phyloP scores from a whole-genome alignment of 2,329 filamentous ascomycete species.

The Neopestalotiopsis rosae region DNA sequence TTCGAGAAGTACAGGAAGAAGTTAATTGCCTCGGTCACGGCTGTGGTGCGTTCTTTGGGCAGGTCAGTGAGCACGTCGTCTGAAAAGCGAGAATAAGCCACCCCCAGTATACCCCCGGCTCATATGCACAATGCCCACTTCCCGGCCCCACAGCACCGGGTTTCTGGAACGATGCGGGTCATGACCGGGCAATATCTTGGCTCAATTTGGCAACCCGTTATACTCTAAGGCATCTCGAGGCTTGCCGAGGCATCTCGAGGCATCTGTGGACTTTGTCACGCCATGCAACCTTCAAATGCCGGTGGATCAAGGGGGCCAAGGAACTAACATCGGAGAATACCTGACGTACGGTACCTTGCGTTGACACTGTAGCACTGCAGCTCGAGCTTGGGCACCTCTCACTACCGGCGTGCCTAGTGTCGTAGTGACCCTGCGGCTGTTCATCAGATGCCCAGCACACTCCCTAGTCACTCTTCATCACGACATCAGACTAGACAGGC shows the following conservation, averaged over 20 bases:
- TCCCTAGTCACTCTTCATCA: neutral
- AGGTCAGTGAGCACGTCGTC: neutral
- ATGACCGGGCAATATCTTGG: neutral
- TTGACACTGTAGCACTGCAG: neutral
- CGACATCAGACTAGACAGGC: neutral
- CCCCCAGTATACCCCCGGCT: neutral
- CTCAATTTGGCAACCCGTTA: slow-evolving; percentile 10
- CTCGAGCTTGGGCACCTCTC: neutral
- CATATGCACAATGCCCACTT: neutral
- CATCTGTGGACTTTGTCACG: neutral
- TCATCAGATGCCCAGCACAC: neutral
- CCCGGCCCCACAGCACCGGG: slow-evolving; percentile 1
- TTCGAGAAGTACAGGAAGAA: neutral
- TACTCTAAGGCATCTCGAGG: neutral
- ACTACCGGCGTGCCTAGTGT: neutral
- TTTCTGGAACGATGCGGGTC: slow-evolving; percentile 3
- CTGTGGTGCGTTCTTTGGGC: slow-evolving; percentile 3
- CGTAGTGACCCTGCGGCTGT: neutral
- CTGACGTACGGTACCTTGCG: neutral
- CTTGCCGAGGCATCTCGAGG: neutral
- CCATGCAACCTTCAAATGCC: neutral
- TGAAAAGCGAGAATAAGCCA: neutral
- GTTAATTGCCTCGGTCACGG: neutral
- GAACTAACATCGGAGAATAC: slow-evolving; percentile 6
- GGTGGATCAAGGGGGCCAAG: neutral